Base-by-base conservation (phyloP, 345 rosid genomes). In the Eucalyptus polybractea region DNA sequence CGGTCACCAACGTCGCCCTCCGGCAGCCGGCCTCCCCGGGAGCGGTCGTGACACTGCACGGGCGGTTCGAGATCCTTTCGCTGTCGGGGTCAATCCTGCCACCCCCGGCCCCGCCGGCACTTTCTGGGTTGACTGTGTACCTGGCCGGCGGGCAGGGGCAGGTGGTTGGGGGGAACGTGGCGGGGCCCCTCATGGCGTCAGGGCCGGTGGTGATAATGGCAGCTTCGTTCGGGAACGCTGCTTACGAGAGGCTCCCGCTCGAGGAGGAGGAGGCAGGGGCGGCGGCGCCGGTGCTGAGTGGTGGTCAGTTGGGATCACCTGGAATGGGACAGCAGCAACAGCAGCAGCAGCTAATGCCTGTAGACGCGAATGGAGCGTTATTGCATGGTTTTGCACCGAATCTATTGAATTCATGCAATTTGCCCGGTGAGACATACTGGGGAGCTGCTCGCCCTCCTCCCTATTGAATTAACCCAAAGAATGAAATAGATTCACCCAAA, bases 121-220 rank as follows among this genome's bases (percentile, higher is more conserved):
- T 98, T 0, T 95, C 99, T 3, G 97, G 96, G 86, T 91, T 97
- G 91, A 96, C 99, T 13, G 94, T 97, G 67, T 97, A 97, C 86
- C 87, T 97, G 89, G 99, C 99, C 47, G 99, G 99, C n/a, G 99
- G 99, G 47, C 99, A 97, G 91, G 99, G 99, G 9, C 99, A 96
- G 47, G 99, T 97, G 25, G 95, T 97, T 12, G 99, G 99, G n/a
- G 99, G 99, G 25, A 94, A 95, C 58, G 97, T 94, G 54, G 99
- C 93, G 21, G 97, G 99, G 10, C 96, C 96, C 50, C 96, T 97
- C 6, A 49, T 94, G 76, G 97, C 99, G 9, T 95, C 96, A 1
- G 99, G 99, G 16, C 99, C 99, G 62, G 97, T 96, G 65, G 97
- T 97, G 88, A 91, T 97, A 87, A 96, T 97, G 98, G 99, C 99